phyloP scores from a whole-genome alignment of 2,329 filamentous ascomycete genomes.

The Claviceps sp. region DNA sequence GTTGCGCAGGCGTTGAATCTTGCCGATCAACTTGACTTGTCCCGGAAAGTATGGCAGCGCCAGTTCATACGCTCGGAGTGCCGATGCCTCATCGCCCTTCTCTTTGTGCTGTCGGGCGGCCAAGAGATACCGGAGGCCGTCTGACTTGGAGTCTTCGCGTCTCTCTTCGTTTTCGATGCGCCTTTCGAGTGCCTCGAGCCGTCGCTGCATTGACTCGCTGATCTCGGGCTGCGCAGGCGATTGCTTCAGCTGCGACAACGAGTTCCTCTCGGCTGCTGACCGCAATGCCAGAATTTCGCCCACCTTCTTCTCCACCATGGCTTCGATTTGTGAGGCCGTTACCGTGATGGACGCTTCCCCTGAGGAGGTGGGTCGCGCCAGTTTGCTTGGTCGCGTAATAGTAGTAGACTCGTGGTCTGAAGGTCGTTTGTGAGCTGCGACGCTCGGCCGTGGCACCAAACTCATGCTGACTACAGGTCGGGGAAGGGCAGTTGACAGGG shows the following conservation, averaged over 20 bases:
- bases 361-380: slow-evolving; percentile 24
- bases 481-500: slow-evolving; percentile 17
- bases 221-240: slow-evolving; percentile 34
- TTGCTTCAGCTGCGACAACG: slow-evolving; percentile 17
- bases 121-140: slow-evolving; percentile 75
- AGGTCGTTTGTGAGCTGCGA: slow-evolving; percentile 25
- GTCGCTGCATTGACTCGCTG: slow-evolving; percentile 64
- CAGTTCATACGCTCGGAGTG: slow-evolving; percentile 74
- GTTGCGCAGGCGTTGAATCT: slow-evolving; percentile 50
- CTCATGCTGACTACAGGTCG: slow-evolving; percentile 19
- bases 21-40: slow-evolving; percentile 61
- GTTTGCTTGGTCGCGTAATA: slow-evolving; percentile 33
- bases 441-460: slow-evolving; percentile 7
- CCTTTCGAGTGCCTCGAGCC: slow-evolving; percentile 72
- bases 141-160: slow-evolving; percentile 58
- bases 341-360: slow-evolving; percentile 31
- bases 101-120: slow-evolving; percentile 87
- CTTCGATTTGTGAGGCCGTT: slow-evolving; percentile 67
- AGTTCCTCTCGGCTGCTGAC: slow-evolving; percentile 30
- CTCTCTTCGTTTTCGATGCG: slow-evolving; percentile 57
- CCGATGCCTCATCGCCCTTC: slow-evolving; percentile 62
- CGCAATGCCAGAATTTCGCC: slow-evolving; percentile 77
- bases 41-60: slow-evolving; percentile 76
- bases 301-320: slow-evolving; percentile 84
- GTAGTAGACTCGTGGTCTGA: slow-evolving; percentile 22